Conservation (phyloP, 148 eudicot species). For the Heliamphora exappendiculata region DNA sequence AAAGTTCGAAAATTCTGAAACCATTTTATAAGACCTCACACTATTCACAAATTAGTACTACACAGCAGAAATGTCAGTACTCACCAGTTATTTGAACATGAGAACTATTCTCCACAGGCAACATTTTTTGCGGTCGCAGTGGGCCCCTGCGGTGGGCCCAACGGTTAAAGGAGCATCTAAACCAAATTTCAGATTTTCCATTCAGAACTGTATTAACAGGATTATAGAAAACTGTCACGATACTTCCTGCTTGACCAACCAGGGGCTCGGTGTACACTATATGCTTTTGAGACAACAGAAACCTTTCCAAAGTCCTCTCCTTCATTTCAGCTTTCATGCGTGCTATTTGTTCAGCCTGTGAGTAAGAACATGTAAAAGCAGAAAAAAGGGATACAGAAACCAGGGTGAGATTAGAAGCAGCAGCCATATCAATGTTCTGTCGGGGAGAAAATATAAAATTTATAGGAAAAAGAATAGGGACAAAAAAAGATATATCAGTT, state of each 20-base stretch:
- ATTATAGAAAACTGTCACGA: conserved; percentile 75
- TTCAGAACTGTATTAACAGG: conserved; percentile 77
- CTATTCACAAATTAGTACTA: neutral
- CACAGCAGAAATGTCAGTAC: neutral
- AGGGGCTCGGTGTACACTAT: conserved; percentile 92
- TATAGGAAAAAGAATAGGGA: neutral
- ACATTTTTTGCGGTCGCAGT: conserved; percentile 84
- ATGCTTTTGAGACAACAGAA: conserved; percentile 89
- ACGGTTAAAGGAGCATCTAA: conserved; percentile 88
- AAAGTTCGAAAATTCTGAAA: no score
- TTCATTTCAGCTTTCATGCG: conserved; percentile 73
- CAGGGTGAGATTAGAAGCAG: neutral
- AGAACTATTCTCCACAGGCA: conserved; percentile 61
- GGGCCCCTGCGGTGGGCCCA: conserved; percentile 92
- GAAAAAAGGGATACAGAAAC: conserved; percentile 1
- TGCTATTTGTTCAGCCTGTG: conserved; percentile 76
- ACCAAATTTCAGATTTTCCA: conserved; percentile 94
- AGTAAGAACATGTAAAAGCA: conserved; percentile 4
- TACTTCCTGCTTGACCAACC: conserved; percentile 71
- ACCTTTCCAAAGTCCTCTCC: conserved; percentile 64
- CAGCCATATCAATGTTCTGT: neutral
- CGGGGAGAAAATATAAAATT: neutral
- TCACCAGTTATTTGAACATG: conserved; percentile 49
- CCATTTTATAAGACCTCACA: no score
- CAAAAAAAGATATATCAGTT: neutral